A percentile compares a stretch with the other conserved stretches of the same genome.
Evolutionary conservation across 2,329 filamentous ascomycete genomes (phyloP).

Genomic region (Gremmenia infestans): DNA sequence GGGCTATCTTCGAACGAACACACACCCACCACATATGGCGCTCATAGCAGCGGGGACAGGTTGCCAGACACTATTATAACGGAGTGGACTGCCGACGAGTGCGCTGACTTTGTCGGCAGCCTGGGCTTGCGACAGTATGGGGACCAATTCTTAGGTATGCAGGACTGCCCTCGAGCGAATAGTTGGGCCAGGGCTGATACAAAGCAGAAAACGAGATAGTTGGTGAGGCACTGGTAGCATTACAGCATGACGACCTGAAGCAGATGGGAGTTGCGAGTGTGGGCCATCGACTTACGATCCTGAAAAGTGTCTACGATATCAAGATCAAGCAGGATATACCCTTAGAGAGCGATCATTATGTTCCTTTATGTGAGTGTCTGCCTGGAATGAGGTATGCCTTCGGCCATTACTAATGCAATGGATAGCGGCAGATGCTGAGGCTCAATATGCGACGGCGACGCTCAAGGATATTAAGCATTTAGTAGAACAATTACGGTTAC

Average conservation of each 20-base stretch:
- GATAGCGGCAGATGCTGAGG: conserved; percentile 81
- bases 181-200: conserved; percentile 25
- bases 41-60: conserved; percentile 58
- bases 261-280: conserved; percentile 92
- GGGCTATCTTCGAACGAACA: conserved; percentile 62
- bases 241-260: conserved; percentile 90
- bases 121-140: conserved; percentile 80
- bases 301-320: conserved; percentile 94
- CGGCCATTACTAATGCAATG: conserved; percentile 17
- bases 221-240: conserved; percentile 81
- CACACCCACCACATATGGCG: conserved; percentile 73
- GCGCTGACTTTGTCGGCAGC: conserved; percentile 78
- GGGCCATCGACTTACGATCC: conserved; percentile 87
- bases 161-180: conserved; percentile 5
- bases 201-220: conserved; percentile 83
- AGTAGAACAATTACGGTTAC: conserved; percentile 80
- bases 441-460: conserved; percentile 79
- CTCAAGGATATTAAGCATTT: conserved; percentile 90
- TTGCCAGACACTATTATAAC: conserved; percentile 71
- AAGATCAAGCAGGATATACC: conserved; percentile 92
- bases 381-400: neutral
- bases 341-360: conserved; percentile 87
- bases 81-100: conserved; percentile 81
- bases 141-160: conserved; percentile 74
- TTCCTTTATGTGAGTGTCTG: conserved; percentile 72